Conservation (phyloP, 306 rosid genomes). For the Pyrus bretschneideri region DNA sequence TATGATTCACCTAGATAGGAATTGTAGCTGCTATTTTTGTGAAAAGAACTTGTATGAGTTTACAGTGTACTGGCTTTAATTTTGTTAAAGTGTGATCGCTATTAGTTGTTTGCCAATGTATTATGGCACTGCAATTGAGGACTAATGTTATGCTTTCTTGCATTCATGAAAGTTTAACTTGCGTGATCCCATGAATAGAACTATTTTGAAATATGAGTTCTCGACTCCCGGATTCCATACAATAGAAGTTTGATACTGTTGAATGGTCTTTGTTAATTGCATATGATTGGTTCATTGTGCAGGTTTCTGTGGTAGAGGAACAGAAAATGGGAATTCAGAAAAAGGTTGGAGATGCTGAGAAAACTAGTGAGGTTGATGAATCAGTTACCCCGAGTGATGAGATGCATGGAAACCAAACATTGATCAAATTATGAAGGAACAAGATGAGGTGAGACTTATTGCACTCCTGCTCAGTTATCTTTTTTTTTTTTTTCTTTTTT, state of each 20-base stretch:
- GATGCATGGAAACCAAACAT: conserved; percentile 29
- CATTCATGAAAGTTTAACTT: neutral
- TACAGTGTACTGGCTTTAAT: neutral
- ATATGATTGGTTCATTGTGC: conserved; percentile 16
- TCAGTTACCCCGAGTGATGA: conserved; percentile 16
- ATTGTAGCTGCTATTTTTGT: neutral
- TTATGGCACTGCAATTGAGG: neutral
- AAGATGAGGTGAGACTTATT: conserved; percentile 34
- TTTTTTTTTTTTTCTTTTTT: neutral
- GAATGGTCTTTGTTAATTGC: neutral
- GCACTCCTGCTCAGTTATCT: neutral
- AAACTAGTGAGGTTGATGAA: conserved; percentile 25
- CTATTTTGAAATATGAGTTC: neutral
- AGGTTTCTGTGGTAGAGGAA: conserved; percentile 81
- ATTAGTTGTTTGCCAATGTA: neutral
- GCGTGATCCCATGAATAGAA: neutral
- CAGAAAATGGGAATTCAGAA: conserved; percentile 44
- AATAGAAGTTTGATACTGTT: neutral
- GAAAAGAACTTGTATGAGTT: neutral
- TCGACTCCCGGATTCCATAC: neutral
- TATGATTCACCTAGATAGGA: neutral
- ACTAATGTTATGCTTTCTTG: neutral
- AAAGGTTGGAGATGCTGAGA: conserved; percentile 33
- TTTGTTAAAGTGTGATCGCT: neutral
- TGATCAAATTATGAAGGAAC: conserved; percentile 41